Percentiles rank a stretch among this genome's conserved stretches.
phyloP scores from a whole-genome alignment of 805 yeast genomes.

The Nakazawaea pomicola region DNA sequence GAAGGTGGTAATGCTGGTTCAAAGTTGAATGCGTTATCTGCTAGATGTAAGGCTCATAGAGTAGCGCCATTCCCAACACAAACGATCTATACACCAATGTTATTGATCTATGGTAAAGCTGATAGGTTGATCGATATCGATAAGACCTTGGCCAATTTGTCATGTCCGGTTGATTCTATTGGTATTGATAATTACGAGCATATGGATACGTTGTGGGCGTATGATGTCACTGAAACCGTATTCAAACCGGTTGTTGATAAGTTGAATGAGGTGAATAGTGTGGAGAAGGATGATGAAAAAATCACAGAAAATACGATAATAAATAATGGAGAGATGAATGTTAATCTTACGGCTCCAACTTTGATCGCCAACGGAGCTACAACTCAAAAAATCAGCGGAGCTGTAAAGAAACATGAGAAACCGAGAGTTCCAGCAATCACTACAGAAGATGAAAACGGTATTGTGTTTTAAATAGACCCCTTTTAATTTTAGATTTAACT shows the following conservation, averaged over 20 bases:
- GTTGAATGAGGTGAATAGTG: conserved; percentile 1
- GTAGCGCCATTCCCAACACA: conserved; percentile 51
- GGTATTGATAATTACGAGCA: conserved; percentile 77
- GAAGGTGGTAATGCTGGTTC: conserved; percentile 37
- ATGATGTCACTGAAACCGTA: conserved; percentile 47
- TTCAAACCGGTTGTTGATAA: conserved; percentile 20
- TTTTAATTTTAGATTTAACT: too few species aligned
- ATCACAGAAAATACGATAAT: neutral
- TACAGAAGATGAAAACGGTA: neutral
- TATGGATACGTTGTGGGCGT: conserved; percentile 87
- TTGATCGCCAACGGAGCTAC: neutral
- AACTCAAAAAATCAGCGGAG: too few species aligned
- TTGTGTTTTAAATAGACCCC: neutral
- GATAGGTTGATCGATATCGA: conserved; percentile 88
- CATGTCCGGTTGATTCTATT: conserved; percentile 32
- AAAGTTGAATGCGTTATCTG: conserved; percentile 26
- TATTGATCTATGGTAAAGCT: conserved; percentile 70
- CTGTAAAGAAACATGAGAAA: too few species aligned
- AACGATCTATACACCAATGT: conserved; percentile 49
- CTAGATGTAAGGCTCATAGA: conserved; percentile 28
- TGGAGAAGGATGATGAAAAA: neutral
- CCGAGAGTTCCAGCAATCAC: too few species aligned
- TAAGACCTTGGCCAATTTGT: conserved; percentile 47
- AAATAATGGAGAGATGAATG: conserved; percentile 1
- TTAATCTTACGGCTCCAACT: neutral